Evolutionary conservation across 2,329 filamentous ascomycete genomes (phyloP), one percentile per base, ranked within the genome.

Genomic region (Alternaria incomplexa): DNA sequence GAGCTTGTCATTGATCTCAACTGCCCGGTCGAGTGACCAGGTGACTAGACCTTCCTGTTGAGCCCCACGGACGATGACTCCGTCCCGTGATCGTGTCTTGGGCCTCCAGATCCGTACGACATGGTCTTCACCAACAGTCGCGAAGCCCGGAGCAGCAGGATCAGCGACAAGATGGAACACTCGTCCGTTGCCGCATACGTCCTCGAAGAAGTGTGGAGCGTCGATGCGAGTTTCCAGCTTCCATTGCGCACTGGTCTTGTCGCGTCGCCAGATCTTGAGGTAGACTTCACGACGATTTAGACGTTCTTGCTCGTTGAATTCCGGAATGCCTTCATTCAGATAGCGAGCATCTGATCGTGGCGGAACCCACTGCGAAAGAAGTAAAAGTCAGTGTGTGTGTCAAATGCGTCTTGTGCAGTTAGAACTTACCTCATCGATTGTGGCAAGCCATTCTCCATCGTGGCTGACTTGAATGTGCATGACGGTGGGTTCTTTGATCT

Each of bases 381-480:
- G 15, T 26, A 25, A 1, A 48, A 48, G 46, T 48, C 46, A 48
- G 46, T 48, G 46, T 48, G 26, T 17, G 46, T 48, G 15, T 28
- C 23, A 26, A 25, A 48, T 48, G 23, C 46, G 26, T 48, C 46
- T 48, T n/a, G 10, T n/a, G 26, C 23, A 28, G 46, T 26, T 15
- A 26, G 23, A 48, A 48, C 46, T 48, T 48, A 48, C 46, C n/a
- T 94, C 92, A 76, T 99, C 96, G 1, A 97, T 87, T 2, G 93
- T 97, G 5, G 91, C 94, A 61, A 99, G 86, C 94, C 95, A 98
- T 68, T 89, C 86, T 17, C 95, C 95, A 74, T 98, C 91, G 53
- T 86, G 83, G 46, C 92, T 95, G 69, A 96, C 88, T 46, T 90
- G 87, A 54, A 98, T 83, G 59, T 91, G 87, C 7, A 88, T 90